A percentile compares a stretch with the other conserved stretches of the same genome.
Evolutionary conservation across 2,329 filamentous ascomycete genomes (phyloP).

Genomic region (Alternaria incomplexa): DNA sequence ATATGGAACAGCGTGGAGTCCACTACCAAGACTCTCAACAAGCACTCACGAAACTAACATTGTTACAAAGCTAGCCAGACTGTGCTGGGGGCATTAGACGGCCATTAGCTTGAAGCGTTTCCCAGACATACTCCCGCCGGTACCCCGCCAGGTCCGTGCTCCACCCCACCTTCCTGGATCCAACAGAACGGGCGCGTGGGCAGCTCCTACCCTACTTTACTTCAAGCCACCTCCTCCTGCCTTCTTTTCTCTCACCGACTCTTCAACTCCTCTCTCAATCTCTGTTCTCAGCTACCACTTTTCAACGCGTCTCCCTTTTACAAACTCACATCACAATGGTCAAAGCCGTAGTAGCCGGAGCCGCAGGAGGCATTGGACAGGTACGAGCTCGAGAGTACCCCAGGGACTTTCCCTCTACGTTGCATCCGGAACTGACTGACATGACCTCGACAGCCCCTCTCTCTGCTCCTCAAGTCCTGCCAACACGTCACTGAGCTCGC

Average conservation of each 20-base stretch:
- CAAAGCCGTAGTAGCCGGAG: slow-evolving; percentile 77
- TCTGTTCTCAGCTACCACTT: slow-evolving; percentile 7
- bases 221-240: slow-evolving; percentile 24
- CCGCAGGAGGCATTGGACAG: slow-evolving; percentile 98
- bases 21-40: slow-evolving; percentile 1
- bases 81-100: slow-evolving; percentile 3
- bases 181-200: slow-evolving; percentile 38
- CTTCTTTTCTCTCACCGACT: slow-evolving; percentile 18
- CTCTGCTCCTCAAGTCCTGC: slow-evolving; percentile 90
- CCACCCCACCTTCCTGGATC: slow-evolving; percentile 30
- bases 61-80: slow-evolving; percentile 1
- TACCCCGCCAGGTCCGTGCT: slow-evolving; percentile 39
- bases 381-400: slow-evolving; percentile 55
- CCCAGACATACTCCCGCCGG: slow-evolving; percentile 18
- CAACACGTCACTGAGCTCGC: slow-evolving; percentile 89
- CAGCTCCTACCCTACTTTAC: slow-evolving; percentile 31
- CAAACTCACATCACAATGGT: slow-evolving; percentile 39
- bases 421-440: slow-evolving; percentile 19
- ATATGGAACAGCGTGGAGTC: neutral
- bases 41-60: slow-evolving; percentile 5
- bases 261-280: slow-evolving; percentile 18
- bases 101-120: slow-evolving; percentile 10
- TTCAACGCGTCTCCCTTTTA: slow-evolving; percentile 19
- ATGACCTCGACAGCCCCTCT: slow-evolving; percentile 73
- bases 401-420: neutral